Conservation (phyloP, 2,329 filamentous ascomycete species). For the Cadophora sp. region DNA sequence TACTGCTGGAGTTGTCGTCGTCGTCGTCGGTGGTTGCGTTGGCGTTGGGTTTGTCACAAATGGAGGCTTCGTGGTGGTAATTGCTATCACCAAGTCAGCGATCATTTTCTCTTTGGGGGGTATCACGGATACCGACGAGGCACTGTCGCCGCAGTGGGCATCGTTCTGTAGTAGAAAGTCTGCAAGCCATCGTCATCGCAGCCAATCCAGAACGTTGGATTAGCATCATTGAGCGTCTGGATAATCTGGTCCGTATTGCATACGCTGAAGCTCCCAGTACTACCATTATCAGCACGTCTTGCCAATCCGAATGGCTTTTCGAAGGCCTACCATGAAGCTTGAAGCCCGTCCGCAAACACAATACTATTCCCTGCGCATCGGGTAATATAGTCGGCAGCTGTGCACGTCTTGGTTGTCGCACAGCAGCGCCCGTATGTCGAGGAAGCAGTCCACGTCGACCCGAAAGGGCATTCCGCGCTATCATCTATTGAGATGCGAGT, state of each 20-base stretch:
- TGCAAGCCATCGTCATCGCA: constrained; percentile 10
- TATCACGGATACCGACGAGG: neutral
- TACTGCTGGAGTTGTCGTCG: neutral
- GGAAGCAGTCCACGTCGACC: constrained; percentile 6
- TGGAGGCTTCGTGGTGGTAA: neutral
- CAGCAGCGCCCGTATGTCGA: constrained; percentile 2
- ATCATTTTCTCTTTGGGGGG: neutral
- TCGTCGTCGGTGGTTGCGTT: neutral
- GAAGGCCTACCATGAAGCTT: neutral
- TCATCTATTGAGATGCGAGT: constrained; percentile 2
- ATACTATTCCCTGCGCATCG: neutral
- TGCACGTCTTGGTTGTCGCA: neutral
- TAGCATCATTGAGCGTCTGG: neutral
- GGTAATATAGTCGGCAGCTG: constrained; percentile 7
- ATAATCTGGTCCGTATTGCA: constrained; percentile 10
- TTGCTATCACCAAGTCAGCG: neutral
- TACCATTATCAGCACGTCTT: neutral
- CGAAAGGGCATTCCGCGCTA: neutral
- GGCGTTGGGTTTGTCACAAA: neutral
- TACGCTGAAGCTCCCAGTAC: neutral
- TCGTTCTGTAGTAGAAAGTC: neutral
- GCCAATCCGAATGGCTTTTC: too few species aligned
- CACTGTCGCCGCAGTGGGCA: neutral
- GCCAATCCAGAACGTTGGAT: constrained; percentile 2
- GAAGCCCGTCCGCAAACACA: neutral